Evolutionary conservation across 345 rosid species (phyloP).

Genomic region (Linum lewisii): DNA sequence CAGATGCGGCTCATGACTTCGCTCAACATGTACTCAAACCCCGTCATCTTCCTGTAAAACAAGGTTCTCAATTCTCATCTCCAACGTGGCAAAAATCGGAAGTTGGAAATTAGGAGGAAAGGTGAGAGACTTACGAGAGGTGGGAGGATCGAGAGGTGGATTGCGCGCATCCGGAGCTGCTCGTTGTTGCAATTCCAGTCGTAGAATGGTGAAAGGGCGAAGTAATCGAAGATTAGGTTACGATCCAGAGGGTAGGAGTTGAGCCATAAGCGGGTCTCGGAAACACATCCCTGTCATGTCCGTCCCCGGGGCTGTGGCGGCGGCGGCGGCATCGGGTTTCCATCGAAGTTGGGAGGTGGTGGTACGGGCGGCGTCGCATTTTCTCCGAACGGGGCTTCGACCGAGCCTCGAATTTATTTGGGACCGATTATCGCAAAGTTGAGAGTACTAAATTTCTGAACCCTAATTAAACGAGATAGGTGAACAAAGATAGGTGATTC

Average conservation of each 20-base stretch:
- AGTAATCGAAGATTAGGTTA: constrained; percentile 84
- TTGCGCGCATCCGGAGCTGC: constrained; percentile 55
- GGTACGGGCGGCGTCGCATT: constrained; percentile 18
- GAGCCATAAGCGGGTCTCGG: constrained; percentile 91
- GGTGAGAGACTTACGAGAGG: constrained; percentile 51
- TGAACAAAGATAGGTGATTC: too few relatives aligned
- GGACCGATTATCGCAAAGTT: too few relatives aligned
- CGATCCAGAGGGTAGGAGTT: constrained; percentile 83
- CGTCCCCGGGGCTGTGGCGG: constrained; percentile 62
- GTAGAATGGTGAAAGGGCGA: constrained; percentile 83
- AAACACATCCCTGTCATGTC: constrained; percentile 97
- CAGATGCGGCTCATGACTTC: constrained; percentile 75
- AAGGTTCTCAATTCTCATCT: neutral
- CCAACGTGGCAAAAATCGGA: neutral
- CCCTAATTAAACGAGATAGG: too few relatives aligned
- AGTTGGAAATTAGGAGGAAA: neutral
- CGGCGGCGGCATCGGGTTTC: constrained; percentile 25
- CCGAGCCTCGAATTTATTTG: neutral
- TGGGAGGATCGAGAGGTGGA: constrained; percentile 78
- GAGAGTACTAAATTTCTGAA: too few relatives aligned
- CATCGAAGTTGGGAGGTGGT: constrained; percentile 15
- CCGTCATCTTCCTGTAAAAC: constrained; percentile 69
- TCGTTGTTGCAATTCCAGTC: constrained; percentile 84
- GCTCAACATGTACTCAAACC: constrained; percentile 54
- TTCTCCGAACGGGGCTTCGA: neutral